Base-by-base conservation (phyloP, 2,329 filamentous ascomycete genomes). In the Hyphodiscus sp. region DNA sequence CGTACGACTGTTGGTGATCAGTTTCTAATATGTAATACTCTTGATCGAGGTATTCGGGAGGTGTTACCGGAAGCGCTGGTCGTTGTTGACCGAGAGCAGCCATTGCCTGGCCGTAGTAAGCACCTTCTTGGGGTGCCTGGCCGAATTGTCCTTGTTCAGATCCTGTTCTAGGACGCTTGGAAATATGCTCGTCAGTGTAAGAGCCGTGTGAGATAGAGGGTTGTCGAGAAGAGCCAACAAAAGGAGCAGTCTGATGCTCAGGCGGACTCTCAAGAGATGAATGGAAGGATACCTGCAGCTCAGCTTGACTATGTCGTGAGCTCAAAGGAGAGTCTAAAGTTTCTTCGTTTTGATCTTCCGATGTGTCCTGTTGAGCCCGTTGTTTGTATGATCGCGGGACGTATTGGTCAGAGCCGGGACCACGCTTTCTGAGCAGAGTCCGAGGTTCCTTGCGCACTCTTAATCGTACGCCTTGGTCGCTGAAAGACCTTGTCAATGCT, bases 381-480 rank as follows among this genome's bases (percentile, higher is more conserved):
- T 44, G 57, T 42, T 51, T 58, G 48, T 68, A 67, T 49, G 61
- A 57, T 49, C 62, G 58, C 20, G 65, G 65, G 47, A 66, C 46
- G 47, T 68, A 69, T 43, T 68, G 60, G 52, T 69, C 63, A 47
- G 63, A 61, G 4, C 63, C 61, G 50, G 66, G 64, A 42, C 67
- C 67, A 47, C 63, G 59, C 45, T 65, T 64, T 47, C 61, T 59
- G 15, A 67, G 57, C 19, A 66, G 51, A 23, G 78, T 78, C 53
- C 88, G 78, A 45, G 88, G 86, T 69, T 95, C 90, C 68, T 95
- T 95, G 51, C 90, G 82, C 46, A 95, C 77, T 50, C 90, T 80
- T 30, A 96, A 74, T 49, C 89, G 85, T 15, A 95, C 88, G 9
- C 91, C 91, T 67, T 95, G 90, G 63, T 95, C 90, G 59, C 87